Percentiles rank a stretch among this genome's conserved stretches.
Evolutionary conservation across 2,329 filamentous ascomycete species (phyloP).

Genomic region (Colletotrichum sp.): DNA sequence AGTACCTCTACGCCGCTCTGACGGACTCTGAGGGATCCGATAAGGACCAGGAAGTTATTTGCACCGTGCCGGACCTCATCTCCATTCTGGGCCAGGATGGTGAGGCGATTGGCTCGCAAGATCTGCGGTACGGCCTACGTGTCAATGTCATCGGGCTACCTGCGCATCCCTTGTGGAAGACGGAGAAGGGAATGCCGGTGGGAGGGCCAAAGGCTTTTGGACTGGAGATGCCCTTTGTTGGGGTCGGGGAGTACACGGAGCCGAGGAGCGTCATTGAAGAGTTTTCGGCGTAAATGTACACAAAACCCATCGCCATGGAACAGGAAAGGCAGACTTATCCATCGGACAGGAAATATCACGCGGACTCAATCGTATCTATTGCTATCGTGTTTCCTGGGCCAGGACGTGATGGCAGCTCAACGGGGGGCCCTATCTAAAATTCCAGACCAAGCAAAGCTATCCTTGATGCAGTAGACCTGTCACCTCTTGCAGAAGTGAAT

Average conservation of each 20-base stretch:
- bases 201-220: slow-evolving; percentile 39
- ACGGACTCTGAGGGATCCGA: slow-evolving; percentile 34
- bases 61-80: slow-evolving; percentile 41
- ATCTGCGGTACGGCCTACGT: slow-evolving; percentile 54
- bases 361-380: not conserved
- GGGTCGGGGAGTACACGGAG: not conserved
- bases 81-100: slow-evolving; percentile 47
- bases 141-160: slow-evolving; percentile 56
- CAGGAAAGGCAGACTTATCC: not conserved
- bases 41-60: slow-evolving; percentile 32
- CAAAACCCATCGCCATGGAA: not conserved
- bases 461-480: not conserved
- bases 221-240: slow-evolving; percentile 28
- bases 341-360: accelerated
- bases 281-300: not conserved
- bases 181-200: slow-evolving; percentile 34
- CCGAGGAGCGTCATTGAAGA: not conserved
- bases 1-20: slow-evolving; percentile 42
- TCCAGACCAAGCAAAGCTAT: not conserved
- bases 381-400: not conserved
- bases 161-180: slow-evolving; percentile 55
- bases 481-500: not conserved
- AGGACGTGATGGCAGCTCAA: not conserved
- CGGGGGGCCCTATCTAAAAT: not conserved
- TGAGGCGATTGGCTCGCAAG: slow-evolving; percentile 54